Base-by-base conservation (phyloP, 371 early-diverging fungal genomes). In the Mucor circinelloides region DNA sequence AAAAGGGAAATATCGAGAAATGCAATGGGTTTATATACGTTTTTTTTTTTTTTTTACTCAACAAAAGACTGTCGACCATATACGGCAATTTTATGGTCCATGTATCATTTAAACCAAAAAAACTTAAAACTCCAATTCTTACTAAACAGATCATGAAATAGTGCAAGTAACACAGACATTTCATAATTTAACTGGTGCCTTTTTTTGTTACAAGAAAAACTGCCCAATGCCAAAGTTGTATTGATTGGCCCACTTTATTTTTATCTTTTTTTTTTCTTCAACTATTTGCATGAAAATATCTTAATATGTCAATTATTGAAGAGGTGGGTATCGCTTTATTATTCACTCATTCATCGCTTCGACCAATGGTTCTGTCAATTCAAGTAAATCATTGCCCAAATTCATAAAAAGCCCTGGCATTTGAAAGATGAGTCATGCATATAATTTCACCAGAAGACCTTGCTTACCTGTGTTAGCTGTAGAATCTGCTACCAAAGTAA, bases 381-480 rank as follows among this genome's bases (percentile, higher is more conserved):
- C 61, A 30, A 69, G 40, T 8, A 81, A 36, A 46, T 69, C 59
- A 50, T 74, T 50, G 19, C 78, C 77, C 21, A 82, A 63, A 38
- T 73, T 68, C 54, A 77, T 73, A 64, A 77, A 74, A 23, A 75
- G 34, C 3, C 79, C 81, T 81, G 50, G 8, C 32, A 48, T 32
- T 12, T 36, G 25, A 7, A 42, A 27, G 81, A 62, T 27, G 23
- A 42, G 9, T 73, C 67, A 58, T 64, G n/a, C 13, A 57, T n/a
- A 34, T 19, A 32, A 3, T n/a, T 8, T 48, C 19, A 40, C 40
- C 1, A 40, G 40, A 40, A 17, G 17, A 25, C 31, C 31, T 59
- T 25, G 10, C 50, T 69, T 78, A 82, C 89, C 90, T 32, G 87
- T 88, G 57, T 89, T 89, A 23, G 88, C 83, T 30, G 63, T 66